Evolutionary conservation across 2,329 filamentous ascomycete genomes (phyloP).

Genomic region (Cladosporium sp.): DNA sequence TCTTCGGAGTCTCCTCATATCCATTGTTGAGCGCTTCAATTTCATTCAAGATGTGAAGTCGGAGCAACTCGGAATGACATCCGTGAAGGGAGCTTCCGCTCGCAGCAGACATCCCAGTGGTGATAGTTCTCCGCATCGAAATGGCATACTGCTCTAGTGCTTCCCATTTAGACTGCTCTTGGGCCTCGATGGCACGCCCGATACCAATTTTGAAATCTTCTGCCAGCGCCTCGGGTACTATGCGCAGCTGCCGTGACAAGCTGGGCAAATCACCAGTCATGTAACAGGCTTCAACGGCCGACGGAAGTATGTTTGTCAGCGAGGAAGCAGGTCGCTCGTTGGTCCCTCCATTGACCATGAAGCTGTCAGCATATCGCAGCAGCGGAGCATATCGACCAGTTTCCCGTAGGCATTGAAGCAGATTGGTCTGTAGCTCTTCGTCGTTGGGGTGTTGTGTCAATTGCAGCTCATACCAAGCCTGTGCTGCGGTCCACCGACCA

Average conservation of each 20-base stretch:
- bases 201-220: constrained; percentile 80
- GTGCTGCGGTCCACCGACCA: constrained; percentile 87
- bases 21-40: constrained; percentile 63
- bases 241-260: constrained; percentile 57
- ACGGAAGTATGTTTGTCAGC: constrained; percentile 46
- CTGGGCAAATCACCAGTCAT: constrained; percentile 77
- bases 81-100: constrained; percentile 76
- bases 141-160: constrained; percentile 57
- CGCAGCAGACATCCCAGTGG: constrained; percentile 69
- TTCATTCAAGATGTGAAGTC: constrained; percentile 82
- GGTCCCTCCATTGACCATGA: constrained; percentile 42
- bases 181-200: constrained; percentile 61
- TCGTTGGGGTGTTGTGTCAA: constrained; percentile 75
- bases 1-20: constrained; percentile 11
- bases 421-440: constrained; percentile 71
- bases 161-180: constrained; percentile 49
- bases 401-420: constrained; percentile 84
- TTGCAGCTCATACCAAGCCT: constrained; percentile 95
- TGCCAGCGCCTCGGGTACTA: constrained; percentile 25
- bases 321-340: constrained; percentile 46
- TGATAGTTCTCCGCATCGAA: constrained; percentile 64
- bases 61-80: constrained; percentile 79
- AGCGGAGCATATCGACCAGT: constrained; percentile 78
- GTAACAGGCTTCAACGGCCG: constrained; percentile 90
- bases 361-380: constrained; percentile 78